These are phyloP conservation scores for Nicotiana obtusifolia DNA, from an alignment of 257 asterid species.

Conservation along the genomic window DNA sequence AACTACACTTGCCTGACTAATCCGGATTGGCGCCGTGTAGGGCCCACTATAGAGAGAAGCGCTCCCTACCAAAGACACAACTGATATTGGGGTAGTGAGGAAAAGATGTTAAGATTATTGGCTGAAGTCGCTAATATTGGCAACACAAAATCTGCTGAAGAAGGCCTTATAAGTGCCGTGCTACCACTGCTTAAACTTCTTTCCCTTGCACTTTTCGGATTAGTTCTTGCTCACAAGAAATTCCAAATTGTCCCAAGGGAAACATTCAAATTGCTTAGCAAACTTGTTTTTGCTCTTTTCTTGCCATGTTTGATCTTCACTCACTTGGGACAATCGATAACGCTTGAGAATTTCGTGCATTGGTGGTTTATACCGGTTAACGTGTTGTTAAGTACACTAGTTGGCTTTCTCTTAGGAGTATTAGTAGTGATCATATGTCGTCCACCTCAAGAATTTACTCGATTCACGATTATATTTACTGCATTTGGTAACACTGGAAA, in stretches of 20 bases:
- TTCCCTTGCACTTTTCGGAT: slow-evolving; percentile 55
- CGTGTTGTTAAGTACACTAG: slow-evolving; percentile 67
- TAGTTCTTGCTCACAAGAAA: slow-evolving; percentile 67
- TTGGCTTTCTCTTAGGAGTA: slow-evolving; percentile 72
- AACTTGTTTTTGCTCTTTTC: slow-evolving; percentile 78
- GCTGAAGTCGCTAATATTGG: not conserved
- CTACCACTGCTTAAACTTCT: slow-evolving; percentile 74
- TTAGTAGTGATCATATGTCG: slow-evolving; percentile 62
- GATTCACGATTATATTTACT: slow-evolving; percentile 72
- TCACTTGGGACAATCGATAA: slow-evolving; percentile 77
- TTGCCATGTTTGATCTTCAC: slow-evolving; percentile 78
- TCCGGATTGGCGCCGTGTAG: not conserved
- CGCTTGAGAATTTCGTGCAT: slow-evolving; percentile 39
- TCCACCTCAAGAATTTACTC: slow-evolving; percentile 70
- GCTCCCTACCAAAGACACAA: too few species aligned
- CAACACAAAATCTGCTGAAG: not conserved
- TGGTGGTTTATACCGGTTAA: slow-evolving; percentile 97
- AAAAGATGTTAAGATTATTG: not conserved
- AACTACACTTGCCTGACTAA: too few species aligned
- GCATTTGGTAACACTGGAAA: slow-evolving; percentile 92
- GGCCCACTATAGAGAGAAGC: not conserved
- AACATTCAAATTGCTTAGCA: slow-evolving; percentile 85
- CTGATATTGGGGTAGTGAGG: not conserved
- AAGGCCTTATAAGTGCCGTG: slow-evolving; percentile 36
- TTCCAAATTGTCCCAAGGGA: slow-evolving; percentile 64